Evolutionary conservation across 179 eudicot species (phyloP).

Genomic region (Vitellaria paradoxa): DNA sequence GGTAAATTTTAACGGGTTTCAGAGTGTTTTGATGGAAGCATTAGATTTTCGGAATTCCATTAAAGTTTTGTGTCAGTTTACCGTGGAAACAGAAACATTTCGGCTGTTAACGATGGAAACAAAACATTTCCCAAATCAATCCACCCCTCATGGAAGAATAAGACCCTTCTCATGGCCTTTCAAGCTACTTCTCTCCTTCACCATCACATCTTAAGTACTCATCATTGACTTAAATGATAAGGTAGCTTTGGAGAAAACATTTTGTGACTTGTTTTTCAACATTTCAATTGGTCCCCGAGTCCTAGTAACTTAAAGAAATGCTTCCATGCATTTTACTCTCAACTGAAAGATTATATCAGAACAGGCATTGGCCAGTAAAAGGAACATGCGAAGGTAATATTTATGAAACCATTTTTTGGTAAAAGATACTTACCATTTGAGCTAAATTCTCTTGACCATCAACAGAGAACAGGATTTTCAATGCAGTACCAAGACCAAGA

Average conservation of each 20-base stretch:
- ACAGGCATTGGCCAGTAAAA: not conserved
- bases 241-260: conserved; percentile 4
- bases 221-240: not conserved
- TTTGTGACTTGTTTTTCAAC: not conserved
- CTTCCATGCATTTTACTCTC: too few species aligned
- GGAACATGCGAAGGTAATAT: not conserved
- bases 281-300: not conserved
- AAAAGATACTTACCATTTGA: conserved; percentile 51
- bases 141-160: not conserved
- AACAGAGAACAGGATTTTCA: conserved; percentile 84
- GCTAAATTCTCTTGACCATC: conserved; percentile 36
- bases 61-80: too few species aligned
- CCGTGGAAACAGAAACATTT: not conserved
- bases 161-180: not conserved
- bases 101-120: not conserved
- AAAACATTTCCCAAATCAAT: not conserved
- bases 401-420: not conserved
- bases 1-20: too few species aligned
- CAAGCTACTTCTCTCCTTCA: not conserved
- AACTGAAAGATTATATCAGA: not conserved
- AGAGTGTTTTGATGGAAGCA: too few species aligned
- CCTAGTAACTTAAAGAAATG: not conserved
- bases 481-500: conserved; percentile 95
- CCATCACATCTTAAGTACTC: not conserved
- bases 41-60: too few species aligned